Conservation (phyloP, 306 rosid genomes). For the Biancaea sappan region DNA sequence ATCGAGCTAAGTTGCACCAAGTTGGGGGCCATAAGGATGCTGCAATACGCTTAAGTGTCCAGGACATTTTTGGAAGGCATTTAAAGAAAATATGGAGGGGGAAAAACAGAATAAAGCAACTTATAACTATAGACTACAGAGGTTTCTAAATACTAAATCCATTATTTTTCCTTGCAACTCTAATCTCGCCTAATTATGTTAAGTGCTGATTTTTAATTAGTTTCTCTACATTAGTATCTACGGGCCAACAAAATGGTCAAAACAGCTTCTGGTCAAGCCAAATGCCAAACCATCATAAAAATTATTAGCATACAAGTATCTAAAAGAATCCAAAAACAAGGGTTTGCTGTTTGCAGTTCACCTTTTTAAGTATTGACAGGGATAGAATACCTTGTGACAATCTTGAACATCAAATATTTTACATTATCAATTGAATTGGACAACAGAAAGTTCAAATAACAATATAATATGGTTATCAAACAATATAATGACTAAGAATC, state of each 20-base stretch:
- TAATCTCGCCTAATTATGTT: not conserved
- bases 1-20: not conserved
- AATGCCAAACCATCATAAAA: not conserved
- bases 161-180: not conserved
- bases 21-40: not conserved
- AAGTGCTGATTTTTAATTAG: not conserved
- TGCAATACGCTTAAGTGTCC: not conserved
- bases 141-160: not conserved
- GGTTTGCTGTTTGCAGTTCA: not conserved
- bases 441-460: not conserved
- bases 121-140: not conserved
- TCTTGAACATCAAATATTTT: not conserved
- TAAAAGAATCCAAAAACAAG: not conserved
- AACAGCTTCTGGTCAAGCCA: not conserved
- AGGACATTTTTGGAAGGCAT: not conserved
- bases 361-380: not conserved
- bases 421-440: not conserved
- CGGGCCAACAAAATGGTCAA: not conserved
- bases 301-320: not conserved
- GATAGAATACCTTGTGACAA: not conserved
- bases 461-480: not conserved
- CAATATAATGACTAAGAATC: not conserved
- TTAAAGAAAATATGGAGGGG: not conserved
- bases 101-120: not conserved
- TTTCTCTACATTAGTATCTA: not conserved